Conservation (phyloP, 176 grass and related monocot genomes). For the Zoysia pacifica region DNA sequence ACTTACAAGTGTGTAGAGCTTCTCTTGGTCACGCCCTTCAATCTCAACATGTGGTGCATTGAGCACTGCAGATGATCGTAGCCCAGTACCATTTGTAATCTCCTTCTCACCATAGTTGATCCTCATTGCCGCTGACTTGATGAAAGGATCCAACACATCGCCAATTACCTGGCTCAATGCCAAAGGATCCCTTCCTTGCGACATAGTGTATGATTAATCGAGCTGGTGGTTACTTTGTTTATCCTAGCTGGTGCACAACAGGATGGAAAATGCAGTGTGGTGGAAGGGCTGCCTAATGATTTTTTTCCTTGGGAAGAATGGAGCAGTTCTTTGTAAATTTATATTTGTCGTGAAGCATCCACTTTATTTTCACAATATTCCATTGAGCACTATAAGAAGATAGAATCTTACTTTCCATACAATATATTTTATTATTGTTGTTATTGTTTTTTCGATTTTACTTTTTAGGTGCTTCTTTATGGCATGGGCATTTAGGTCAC, state of each 20-base stretch:
- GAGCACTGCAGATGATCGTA: constrained; percentile 64
- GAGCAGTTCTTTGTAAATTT: constrained; percentile 59
- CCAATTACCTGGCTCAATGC: constrained; percentile 84
- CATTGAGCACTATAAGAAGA: constrained; percentile 61
- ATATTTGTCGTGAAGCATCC: constrained; percentile 74
- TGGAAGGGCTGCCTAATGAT: constrained; percentile 34
- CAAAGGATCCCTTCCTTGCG: constrained; percentile 80
- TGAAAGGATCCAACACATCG: constrained; percentile 90
- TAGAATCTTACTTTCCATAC: constrained; percentile 76
- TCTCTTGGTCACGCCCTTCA: constrained; percentile 64
- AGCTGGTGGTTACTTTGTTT: constrained; percentile 33
- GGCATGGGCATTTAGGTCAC: constrained; percentile 41
- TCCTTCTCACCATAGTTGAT: constrained; percentile 83
- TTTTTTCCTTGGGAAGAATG: constrained; percentile 44
- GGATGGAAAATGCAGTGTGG: constrained; percentile 31
- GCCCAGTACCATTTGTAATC: constrained; percentile 81
- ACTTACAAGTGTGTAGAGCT: constrained; percentile 99
- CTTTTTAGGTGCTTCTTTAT: constrained; percentile 46
- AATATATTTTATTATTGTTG: constrained; percentile 23
- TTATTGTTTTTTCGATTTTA: constrained; percentile 22
- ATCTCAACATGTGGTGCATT: constrained; percentile 69
- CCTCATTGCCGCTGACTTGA: constrained; percentile 66
- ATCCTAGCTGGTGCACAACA: constrained; percentile 25
- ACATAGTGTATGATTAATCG: constrained; percentile 47
- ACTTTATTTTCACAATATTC: constrained; percentile 83